Conservation (phyloP, 2,329 filamentous ascomycete genomes). For the Stagonosporopsis vannaccii region DNA sequence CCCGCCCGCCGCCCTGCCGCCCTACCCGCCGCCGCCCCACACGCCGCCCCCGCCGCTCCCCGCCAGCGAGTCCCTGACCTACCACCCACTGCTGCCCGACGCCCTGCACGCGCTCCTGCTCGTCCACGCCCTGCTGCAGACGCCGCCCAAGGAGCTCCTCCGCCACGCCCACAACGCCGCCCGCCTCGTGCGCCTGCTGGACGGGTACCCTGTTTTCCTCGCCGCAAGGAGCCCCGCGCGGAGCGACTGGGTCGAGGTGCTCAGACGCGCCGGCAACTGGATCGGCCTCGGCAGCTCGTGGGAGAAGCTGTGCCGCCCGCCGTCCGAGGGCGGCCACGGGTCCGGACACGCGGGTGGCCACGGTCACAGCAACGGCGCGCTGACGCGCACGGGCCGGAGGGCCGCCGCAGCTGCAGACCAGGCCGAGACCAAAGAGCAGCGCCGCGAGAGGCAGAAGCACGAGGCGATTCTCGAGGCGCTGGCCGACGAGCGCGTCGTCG, state of each 20-base stretch:
- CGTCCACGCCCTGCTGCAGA: conserved; percentile 80
- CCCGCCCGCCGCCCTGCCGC: conserved; percentile 70
- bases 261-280: conserved; percentile 74
- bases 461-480: conserved; percentile 73
- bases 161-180: conserved; percentile 85
- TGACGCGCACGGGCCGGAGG: not conserved
- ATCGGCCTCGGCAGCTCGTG: conserved; percentile 69
- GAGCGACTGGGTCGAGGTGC: conserved; percentile 80
- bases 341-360: too few species aligned
- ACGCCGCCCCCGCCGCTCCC: conserved; percentile 43
- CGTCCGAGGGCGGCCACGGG: conserved; percentile 7
- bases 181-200: conserved; percentile 73
- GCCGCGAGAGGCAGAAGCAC: conserved; percentile 66
- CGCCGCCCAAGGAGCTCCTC: conserved; percentile 76
- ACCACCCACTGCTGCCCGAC: conserved; percentile 81
- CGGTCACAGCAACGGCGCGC: not conserved
- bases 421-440: conserved; percentile 60
- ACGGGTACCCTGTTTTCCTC: conserved; percentile 84
- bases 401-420: not conserved
- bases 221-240: conserved; percentile 73
- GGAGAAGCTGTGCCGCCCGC: conserved; percentile 71
- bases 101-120: conserved; percentile 80
- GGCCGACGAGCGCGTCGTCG: conserved; percentile 71
- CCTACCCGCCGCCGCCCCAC: conserved; percentile 62
- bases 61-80: conserved; percentile 73